Evolutionary conservation across 495 filamentous ascomycete species (phyloP), one percentile per base, ranked within the genome.

Genomic region (Pyronema domesticum): DNA sequence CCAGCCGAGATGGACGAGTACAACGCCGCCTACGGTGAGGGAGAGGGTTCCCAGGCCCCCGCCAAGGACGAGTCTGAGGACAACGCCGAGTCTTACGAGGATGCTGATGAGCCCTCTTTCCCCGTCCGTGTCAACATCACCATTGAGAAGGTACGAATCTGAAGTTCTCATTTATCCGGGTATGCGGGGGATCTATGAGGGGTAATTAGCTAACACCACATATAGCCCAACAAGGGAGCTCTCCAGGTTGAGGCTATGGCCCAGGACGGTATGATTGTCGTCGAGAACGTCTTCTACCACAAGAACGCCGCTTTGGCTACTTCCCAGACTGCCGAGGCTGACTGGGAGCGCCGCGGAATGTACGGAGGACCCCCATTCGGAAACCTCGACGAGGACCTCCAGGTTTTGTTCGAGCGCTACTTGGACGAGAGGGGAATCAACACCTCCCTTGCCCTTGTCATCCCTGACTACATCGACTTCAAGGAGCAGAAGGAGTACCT

Each of bases 401-500:
- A 96, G 72, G 74, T 85, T 52, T 72, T 94, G 64, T 71, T 95
- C 66, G 91, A 96, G 76, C 79, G 85, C 57, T 96, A 91, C 72
- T 75, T 99, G 54, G 89, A 94, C 68, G 91, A 93, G 75, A 76
- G 91, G 62, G 89, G 91, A 56, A 77, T 99, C 70, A 85, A 91
- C 65, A 81, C 85, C 55, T 77, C 80, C 57, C 75, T 99, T 63
- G 88, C 87, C 54, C 71, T 86, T 58, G 95, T 95, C 70, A 79
- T 94, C 49, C 88, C 88, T 50, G 89, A 96, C 66, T 99, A 94
- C 72, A 89, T 96, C 65, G 86, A 95, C 69, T 80, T 83, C 70
- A 99, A 99, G 80, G 91, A 99, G 78, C 89, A 99, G 79, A 85
- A 80, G 76, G 91, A 99, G 75, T 99, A 99, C 70, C 67, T 89